Conservation (phyloP, 2,329 filamentous ascomycete genomes). For the Diaporthe sp. region DNA sequence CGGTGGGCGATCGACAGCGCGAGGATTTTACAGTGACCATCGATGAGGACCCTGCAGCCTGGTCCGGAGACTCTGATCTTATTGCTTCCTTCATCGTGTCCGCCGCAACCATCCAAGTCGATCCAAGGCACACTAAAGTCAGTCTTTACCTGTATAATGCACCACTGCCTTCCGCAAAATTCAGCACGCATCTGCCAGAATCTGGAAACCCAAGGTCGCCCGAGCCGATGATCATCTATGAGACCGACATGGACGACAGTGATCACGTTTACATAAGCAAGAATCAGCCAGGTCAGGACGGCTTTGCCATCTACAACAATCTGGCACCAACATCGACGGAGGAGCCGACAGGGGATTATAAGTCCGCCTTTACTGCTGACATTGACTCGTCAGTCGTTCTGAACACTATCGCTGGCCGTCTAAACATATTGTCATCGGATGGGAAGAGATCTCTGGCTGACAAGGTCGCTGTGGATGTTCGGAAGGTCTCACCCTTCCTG, state of each 20-base stretch:
- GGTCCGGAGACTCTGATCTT: conserved; percentile 53
- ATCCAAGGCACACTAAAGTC: conserved; percentile 48
- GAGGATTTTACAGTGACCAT: conserved; percentile 51
- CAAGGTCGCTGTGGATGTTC: conserved; percentile 51
- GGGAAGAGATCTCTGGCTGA: conserved; percentile 54
- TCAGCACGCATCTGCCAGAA: conserved; percentile 35
- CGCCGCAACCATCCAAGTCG: conserved; percentile 49
- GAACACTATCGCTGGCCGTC: conserved; percentile 53
- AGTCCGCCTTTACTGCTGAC: conserved; percentile 47
- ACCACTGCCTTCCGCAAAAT: conserved; percentile 43
- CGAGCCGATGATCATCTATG: conserved; percentile 47
- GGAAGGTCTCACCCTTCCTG: conserved; percentile 54
- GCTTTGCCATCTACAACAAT: conserved; percentile 42
- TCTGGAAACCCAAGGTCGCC: conserved; percentile 41
- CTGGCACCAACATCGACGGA: not conserved
- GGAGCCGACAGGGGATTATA: not conserved
- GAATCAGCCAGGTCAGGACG: conserved; percentile 51
- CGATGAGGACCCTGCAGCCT: conserved; percentile 51
- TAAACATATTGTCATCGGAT: conserved; percentile 52
- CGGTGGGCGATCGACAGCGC: conserved; percentile 42
- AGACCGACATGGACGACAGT: conserved; percentile 47
- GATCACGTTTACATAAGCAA: conserved; percentile 52
- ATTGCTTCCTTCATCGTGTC: conserved; percentile 57
- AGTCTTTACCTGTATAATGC: conserved; percentile 49
- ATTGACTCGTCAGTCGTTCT: conserved; percentile 49